Conservation (phyloP, 2,329 filamentous ascomycete species). For the Fusarium napiforme region DNA sequence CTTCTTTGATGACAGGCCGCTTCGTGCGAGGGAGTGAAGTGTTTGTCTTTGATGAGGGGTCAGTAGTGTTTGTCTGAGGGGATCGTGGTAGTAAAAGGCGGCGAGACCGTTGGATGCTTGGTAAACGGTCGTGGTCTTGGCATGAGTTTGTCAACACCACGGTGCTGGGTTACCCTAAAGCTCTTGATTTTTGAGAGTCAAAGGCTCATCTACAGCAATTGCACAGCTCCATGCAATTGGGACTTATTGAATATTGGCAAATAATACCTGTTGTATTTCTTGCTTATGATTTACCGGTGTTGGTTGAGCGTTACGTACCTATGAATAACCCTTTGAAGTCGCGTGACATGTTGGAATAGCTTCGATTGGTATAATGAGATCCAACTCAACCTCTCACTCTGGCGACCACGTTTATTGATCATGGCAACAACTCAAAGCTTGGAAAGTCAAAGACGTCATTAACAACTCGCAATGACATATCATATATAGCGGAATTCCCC, state of each 20-base stretch:
- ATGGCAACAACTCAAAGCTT: background rate
- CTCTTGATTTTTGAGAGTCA: rapidly evolving
- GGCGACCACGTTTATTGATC: no score
- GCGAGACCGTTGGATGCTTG: slow-evolving; percentile 8
- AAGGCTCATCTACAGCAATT: background rate
- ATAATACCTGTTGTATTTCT: background rate
- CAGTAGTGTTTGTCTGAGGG: background rate
- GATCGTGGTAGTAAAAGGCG: slow-evolving; percentile 6
- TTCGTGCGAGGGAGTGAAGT: background rate
- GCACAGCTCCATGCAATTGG: no score
- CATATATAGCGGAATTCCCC: background rate
- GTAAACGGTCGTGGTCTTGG: slow-evolving; percentile 13
- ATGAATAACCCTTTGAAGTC: no score
- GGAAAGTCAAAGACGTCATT: background rate
- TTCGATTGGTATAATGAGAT: no score
- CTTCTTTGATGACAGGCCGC: slow-evolving; percentile 3
- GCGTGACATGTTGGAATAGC: background rate
- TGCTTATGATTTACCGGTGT: no score
- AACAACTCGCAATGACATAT: background rate
- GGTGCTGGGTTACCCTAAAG: slow-evolving; percentile 2
- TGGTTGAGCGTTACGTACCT: no score
- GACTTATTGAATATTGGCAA: no score
- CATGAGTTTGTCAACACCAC: background rate
- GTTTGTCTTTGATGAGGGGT: background rate
- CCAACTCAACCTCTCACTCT: no score